phyloP scores from a whole-genome alignment of 768 basidiomycete species.

The Lactarius deliciosus region DNA sequence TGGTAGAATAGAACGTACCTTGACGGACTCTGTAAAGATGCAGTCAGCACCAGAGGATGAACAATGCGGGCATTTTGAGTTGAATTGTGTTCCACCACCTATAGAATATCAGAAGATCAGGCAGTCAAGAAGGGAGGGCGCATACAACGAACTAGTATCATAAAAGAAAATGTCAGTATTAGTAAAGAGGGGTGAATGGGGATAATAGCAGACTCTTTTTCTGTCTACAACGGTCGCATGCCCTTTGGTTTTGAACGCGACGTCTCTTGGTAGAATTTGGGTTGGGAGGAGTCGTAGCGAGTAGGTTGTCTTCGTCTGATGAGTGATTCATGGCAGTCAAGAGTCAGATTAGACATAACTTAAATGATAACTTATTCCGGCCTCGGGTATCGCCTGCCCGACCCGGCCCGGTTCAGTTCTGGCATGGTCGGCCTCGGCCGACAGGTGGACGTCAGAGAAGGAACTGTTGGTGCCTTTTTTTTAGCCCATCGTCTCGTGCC shows the following conservation, averaged over 20 bases:
- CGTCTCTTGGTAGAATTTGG: slow-evolving; percentile 18
- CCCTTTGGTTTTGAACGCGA: slow-evolving; percentile 27
- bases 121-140: no score
- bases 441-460: no score
- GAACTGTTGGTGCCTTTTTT: background rate
- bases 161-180: background rate
- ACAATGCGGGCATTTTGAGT: slow-evolving; percentile 26
- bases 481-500: background rate
- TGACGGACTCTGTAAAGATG: slow-evolving; percentile 25
- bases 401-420: background rate
- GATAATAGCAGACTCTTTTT: slow-evolving; percentile 27
- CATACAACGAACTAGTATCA: slow-evolving; percentile 27
- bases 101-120: background rate
- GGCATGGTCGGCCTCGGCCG: no score
- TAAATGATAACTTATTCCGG: background rate
- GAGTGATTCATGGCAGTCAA: slow-evolving; percentile 22
- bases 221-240: slow-evolving; percentile 30
- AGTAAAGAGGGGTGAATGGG: background rate
- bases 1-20: slow-evolving; percentile 10
- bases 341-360: no score
- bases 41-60: slow-evolving; percentile 11
- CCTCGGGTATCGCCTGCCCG: background rate
- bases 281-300: no score
- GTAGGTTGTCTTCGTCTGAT: slow-evolving; percentile 17
- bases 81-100: slow-evolving; percentile 23